Percentiles rank a stretch among this genome's conserved stretches.
Conservation (phyloP, 495 filamentous ascomycete genomes). For the Hyaloscypha finlandica region DNA sequence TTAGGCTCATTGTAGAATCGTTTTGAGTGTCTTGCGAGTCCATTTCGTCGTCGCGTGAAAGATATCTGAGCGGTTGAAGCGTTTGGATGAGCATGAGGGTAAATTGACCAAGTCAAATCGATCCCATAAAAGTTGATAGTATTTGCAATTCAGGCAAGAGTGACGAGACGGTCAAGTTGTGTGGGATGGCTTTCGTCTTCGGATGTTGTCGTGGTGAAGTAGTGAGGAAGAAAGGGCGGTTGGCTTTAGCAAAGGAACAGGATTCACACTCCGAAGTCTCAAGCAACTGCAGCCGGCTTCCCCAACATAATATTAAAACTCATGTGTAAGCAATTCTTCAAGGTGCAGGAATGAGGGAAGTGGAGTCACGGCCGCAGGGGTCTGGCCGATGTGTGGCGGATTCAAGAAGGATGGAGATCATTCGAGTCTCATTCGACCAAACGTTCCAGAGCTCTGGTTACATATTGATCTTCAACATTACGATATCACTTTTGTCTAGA, state of each 20-base stretch:
- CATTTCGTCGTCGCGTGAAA: background rate
- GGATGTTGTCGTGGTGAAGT: constrained; percentile 20
- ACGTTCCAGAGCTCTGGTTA: background rate
- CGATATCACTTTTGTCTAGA: background rate
- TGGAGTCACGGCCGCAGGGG: background rate
- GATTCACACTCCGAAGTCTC: background rate
- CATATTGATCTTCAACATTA: background rate
- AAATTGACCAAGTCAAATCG: too few species aligned
- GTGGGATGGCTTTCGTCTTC: constrained; percentile 10
- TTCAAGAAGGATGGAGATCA: background rate
- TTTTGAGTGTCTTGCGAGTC: background rate
- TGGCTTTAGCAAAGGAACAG: background rate
- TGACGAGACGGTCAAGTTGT: background rate
- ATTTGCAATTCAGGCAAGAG: background rate
- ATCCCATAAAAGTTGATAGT: too few species aligned
- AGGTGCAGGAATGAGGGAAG: background rate
- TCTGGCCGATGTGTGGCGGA: too few species aligned
- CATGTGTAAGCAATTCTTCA: background rate
- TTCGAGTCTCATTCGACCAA: background rate
- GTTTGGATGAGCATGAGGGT: too few species aligned
- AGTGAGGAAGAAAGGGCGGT: background rate
- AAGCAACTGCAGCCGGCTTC: background rate
- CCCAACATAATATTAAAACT: background rate
- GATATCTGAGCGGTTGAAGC: too few species aligned
- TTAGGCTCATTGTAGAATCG: background rate